Conservation (phyloP, 2,329 filamentous ascomycete species). For the Ophiosphaerella narmari region DNA sequence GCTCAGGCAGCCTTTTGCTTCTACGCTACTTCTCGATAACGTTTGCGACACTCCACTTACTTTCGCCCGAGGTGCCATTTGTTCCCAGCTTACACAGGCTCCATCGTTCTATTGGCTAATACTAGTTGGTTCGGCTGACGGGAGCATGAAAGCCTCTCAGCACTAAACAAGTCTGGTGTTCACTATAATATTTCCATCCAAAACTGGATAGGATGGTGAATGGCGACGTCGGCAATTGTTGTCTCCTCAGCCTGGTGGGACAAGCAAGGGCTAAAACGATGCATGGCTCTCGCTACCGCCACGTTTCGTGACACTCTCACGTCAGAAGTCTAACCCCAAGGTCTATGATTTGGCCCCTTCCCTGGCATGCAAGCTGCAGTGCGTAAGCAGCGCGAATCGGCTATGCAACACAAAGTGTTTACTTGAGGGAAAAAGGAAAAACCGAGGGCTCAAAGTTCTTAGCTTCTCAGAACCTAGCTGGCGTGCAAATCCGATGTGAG, state of each 20-base stretch:
- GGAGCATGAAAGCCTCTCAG: slow-evolving; percentile 5
- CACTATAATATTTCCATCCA: slow-evolving; percentile 1
- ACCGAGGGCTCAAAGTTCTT: not conserved
- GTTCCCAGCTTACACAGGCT: not conserved
- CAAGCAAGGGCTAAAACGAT: slow-evolving; percentile 2
- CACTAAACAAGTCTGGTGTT: slow-evolving; percentile 5
- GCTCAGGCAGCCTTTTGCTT: slow-evolving; percentile 9
- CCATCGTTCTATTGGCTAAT: slow-evolving; percentile 6
- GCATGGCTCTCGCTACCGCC: slow-evolving; percentile 5
- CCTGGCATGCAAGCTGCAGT: not conserved
- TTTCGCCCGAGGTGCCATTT: slow-evolving; percentile 9
- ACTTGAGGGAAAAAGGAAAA: not conserved
- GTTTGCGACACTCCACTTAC: slow-evolving; percentile 7
- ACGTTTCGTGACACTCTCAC: slow-evolving; percentile 11
- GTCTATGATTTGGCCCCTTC: not conserved
- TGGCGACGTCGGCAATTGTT: slow-evolving; percentile 3
- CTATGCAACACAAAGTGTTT: not conserved
- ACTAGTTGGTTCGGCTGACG: slow-evolving; percentile 3
- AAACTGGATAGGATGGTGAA: not conserved
- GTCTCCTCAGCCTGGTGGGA: slow-evolving; percentile 1
- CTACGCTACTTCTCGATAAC: slow-evolving; percentile 13
- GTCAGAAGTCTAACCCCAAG: slow-evolving; percentile 14
- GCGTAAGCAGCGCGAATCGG: not conserved
- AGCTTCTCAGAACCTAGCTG: not conserved
- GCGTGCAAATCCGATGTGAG: not conserved